These are phyloP conservation scores for Suillus clintonianus DNA, from an alignment of 768 basidiomycete genomes.

Conservation along the genomic window DNA sequence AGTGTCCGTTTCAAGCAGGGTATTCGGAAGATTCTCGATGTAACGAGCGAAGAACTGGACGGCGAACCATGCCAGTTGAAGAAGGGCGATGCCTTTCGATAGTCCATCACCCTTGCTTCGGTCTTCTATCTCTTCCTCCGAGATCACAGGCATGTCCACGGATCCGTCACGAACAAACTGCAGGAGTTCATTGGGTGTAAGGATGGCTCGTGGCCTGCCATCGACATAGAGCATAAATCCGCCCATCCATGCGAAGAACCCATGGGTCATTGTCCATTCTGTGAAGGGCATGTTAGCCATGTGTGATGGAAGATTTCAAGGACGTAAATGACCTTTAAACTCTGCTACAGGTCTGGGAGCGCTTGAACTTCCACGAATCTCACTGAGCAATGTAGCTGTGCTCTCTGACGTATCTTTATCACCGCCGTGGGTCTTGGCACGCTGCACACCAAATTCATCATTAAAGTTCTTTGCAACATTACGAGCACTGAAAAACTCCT, in stretches of 20 bases:
- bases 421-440: not conserved
- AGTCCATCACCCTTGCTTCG: slow-evolving; percentile 36
- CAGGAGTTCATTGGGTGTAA: not conserved
- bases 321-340: not conserved
- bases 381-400: not conserved
- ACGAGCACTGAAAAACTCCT: slow-evolving; percentile 22
- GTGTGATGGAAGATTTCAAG: not conserved
- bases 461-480: not conserved
- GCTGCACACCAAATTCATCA: not conserved
- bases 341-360: not conserved
- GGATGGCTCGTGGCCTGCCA: slow-evolving; percentile 2
- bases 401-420: too few relatives aligned
- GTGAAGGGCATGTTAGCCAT: not conserved
- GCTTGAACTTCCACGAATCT: not conserved
- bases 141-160: slow-evolving; percentile 6
- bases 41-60: slow-evolving; percentile 29
- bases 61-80: slow-evolving; percentile 39
- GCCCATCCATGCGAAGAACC: slow-evolving; percentile 21
- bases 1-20: slow-evolving; percentile 13
- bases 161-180: not conserved
- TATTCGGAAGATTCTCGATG: slow-evolving; percentile 26
- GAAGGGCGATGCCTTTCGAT: slow-evolving; percentile 35
- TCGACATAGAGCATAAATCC: slow-evolving; percentile 18
- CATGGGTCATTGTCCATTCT: slow-evolving; percentile 15
- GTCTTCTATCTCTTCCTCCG: slow-evolving; percentile 19